Evolutionary conservation across 2,329 filamentous ascomycete species (phyloP), one percentile per base, ranked within the genome.

Genomic region (Claviceps monticola): DNA sequence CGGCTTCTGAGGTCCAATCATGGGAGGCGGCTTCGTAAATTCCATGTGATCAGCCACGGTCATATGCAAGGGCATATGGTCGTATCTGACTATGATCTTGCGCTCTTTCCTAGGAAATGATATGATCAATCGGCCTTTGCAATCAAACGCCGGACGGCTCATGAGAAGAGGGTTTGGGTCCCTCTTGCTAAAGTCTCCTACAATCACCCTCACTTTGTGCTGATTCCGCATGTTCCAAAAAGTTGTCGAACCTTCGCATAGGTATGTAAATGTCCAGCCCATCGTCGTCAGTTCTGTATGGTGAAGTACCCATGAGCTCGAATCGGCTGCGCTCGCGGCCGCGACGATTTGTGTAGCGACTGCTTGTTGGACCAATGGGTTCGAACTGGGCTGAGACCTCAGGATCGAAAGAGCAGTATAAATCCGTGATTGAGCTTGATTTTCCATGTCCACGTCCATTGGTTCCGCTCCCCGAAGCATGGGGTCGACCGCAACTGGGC

Each of bases 81-180:
- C 71, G 57, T 80, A 80, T 53, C 74, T 74, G 51, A 80, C 66
- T 11, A 71, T 68, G 41, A 81, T 72, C 8, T 67, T 63, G 36
- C 72, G 71, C 34, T 65, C 69, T 23, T 66, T 68, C 51, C 71
- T 72, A 6, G 71, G 68, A 55, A 82, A 80, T 1, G 68, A 61
- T 44, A 82, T 68, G 2, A 63, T 68, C 17, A 80, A 61, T 0
- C 67, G 66, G 17, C 78, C 78, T 39, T 74, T 70, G 54, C 78
- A 82, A 57, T 82, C 76, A 56, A 80, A 82, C 0, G 78, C 78
- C 49, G 78, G 78, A 14, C 78, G 74, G 29, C 65, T 75, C 78
- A 55, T 17, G 42, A 36, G 37, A 26, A 68, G 54, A 1, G 69
- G 65, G 56, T 80, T 73, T 7, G 71, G 64, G 11, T 72, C 72